phyloP scores from a whole-genome alignment of 805 yeast genomes.

The Starmerella khaoyaiensis region DNA sequence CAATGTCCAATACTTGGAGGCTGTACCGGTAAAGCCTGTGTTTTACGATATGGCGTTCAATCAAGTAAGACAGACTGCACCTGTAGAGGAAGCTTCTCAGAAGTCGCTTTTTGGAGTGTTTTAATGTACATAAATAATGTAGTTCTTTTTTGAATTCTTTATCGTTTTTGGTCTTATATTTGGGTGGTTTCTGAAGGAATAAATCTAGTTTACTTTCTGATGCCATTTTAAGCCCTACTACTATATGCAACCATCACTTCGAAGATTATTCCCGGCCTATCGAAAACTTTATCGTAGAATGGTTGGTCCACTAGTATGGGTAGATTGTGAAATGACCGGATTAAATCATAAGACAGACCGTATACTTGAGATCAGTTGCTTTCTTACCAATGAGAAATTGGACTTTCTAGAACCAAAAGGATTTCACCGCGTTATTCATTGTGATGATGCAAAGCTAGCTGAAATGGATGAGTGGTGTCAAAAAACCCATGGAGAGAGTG shows the following conservation, averaged over 20 bases:
- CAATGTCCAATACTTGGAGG: conserved; percentile 32
- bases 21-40: conserved; percentile 74
- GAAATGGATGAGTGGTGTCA: conserved; percentile 83
- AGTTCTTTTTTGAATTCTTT: background rate
- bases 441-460: conserved; percentile 47
- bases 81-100: background rate
- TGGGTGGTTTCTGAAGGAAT: background rate
- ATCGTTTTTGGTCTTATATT: background rate
- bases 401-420: conserved; percentile 53
- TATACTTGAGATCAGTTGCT: conserved; percentile 83
- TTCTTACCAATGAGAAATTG: conserved; percentile 74
- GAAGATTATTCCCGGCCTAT: background rate
- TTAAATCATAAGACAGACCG: conserved; percentile 58
- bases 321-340: conserved; percentile 99
- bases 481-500: conserved; percentile 61
- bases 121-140: background rate
- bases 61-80: conserved; percentile 29
- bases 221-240: background rate
- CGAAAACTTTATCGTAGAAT: conserved; percentile 2
- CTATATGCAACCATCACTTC: background rate
- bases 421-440: conserved; percentile 70
- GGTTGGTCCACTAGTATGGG: conserved; percentile 55
- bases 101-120: conserved; percentile 4
- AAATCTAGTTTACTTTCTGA: too few species aligned
- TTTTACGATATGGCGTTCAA: conserved; percentile 84